Conservation (phyloP, 371 early-diverging fungal species). For the Saksenaea oblongispora region DNA sequence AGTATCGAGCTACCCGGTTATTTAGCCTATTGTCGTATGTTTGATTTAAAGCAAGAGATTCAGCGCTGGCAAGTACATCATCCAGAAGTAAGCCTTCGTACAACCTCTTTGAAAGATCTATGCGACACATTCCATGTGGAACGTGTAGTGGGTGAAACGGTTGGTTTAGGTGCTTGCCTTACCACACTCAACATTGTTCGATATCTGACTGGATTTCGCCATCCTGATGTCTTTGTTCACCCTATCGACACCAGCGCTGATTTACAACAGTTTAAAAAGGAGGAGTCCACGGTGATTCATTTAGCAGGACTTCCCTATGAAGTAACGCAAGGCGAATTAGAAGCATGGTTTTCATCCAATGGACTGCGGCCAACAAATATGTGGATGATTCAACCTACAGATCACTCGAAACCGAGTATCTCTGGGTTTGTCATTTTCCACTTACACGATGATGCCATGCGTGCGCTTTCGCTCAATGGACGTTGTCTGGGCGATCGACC, state of each 20-base stretch:
- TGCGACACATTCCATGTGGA: slow-evolving; percentile 60
- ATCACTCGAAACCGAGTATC: slow-evolving; percentile 56
- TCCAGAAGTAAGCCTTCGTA: slow-evolving; percentile 55
- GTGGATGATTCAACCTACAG: slow-evolving; percentile 54
- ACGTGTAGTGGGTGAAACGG: slow-evolving; percentile 48
- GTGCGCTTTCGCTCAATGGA: slow-evolving; percentile 67
- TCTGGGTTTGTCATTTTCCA: slow-evolving; percentile 62
- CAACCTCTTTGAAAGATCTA: slow-evolving; percentile 64
- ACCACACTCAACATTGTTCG: slow-evolving; percentile 64
- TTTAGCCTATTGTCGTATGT: slow-evolving; percentile 62
- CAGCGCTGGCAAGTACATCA: slow-evolving; percentile 69
- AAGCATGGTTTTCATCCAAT: slow-evolving; percentile 65
- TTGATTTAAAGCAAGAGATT: slow-evolving; percentile 76
- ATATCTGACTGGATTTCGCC: slow-evolving; percentile 51
- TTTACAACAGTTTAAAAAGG: slow-evolving; percentile 66
- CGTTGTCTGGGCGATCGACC: slow-evolving; percentile 66
- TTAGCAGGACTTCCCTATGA: slow-evolving; percentile 63
- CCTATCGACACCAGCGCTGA: slow-evolving; percentile 69
- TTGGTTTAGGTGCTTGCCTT: slow-evolving; percentile 62
- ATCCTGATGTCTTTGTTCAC: slow-evolving; percentile 64
- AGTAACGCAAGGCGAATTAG: slow-evolving; percentile 66
- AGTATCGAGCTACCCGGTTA: slow-evolving; percentile 62
- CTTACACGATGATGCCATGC: slow-evolving; percentile 62
- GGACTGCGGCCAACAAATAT: slow-evolving; percentile 58
- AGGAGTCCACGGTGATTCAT: slow-evolving; percentile 69